phyloP scores from a whole-genome alignment of 139 green algal genomes.

The Coelastrella sp. region DNA sequence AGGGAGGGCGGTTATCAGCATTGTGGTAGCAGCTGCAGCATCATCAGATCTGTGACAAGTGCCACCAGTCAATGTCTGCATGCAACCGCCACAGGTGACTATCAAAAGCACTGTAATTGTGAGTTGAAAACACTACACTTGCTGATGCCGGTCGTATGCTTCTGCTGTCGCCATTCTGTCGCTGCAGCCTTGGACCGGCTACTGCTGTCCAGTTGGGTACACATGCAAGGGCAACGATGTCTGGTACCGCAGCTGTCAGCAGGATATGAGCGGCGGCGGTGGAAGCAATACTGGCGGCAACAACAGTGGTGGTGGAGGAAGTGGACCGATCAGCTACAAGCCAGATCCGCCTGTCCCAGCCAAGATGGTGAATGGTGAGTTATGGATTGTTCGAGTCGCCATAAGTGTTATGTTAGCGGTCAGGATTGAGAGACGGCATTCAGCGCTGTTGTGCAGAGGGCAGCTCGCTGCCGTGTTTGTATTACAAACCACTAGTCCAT shows the following conservation, averaged over 20 bases:
- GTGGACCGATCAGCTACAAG: not conserved
- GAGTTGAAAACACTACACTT: not conserved
- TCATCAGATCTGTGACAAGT: too few relatives aligned
- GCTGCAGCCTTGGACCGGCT: conserved; percentile 15
- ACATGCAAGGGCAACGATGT: conserved; percentile 10
- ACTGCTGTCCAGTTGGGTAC: conserved; percentile 32
- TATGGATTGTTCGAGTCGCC: not conserved
- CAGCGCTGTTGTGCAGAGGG: too few relatives aligned
- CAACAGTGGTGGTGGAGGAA: not conserved
- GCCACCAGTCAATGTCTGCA: not conserved
- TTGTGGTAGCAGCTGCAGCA: too few relatives aligned
- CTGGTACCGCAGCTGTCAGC: conserved; percentile 32
- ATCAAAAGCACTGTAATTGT: not conserved
- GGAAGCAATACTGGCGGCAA: not conserved
- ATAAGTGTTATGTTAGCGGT: not conserved
- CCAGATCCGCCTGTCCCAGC: conserved; percentile 25
- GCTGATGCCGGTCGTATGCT: not conserved
- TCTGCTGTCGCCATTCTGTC: not conserved
- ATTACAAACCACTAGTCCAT: too few relatives aligned
- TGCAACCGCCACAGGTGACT: not conserved
- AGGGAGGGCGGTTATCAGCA: too few relatives aligned
- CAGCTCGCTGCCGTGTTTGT: too few relatives aligned
- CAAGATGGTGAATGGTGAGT: conserved; percentile 17
- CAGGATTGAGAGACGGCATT: too few relatives aligned
- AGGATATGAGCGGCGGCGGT: not conserved